Conservation (phyloP, 192 early-diverging fungal genomes). For the Coemansia erecta region DNA sequence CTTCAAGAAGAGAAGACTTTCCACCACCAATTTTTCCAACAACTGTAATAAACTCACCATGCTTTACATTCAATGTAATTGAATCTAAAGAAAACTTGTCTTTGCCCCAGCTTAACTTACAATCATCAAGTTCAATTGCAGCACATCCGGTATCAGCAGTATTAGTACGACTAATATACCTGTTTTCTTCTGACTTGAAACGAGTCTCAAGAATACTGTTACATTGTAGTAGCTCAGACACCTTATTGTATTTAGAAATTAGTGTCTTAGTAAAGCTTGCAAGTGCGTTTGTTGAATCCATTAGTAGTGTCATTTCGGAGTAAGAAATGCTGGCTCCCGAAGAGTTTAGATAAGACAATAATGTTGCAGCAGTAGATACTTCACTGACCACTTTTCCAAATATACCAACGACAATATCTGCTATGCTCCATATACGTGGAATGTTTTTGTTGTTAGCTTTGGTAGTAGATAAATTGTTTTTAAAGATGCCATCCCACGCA, state of each 20-base stretch:
- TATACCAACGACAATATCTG: too few species aligned
- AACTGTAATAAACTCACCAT: constrained; percentile 38
- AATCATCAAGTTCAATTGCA: constrained; percentile 3
- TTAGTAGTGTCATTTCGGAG: neutral
- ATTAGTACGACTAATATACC: neutral
- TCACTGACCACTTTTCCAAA: neutral
- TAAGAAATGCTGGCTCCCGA: neutral
- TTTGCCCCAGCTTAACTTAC: constrained; percentile 26
- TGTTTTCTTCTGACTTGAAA: constrained; percentile 11
- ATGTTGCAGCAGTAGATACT: neutral
- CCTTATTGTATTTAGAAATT: neutral
- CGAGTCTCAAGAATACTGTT: neutral
- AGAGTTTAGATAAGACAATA: neutral
- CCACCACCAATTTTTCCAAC: constrained; percentile 58
- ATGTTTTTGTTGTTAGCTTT: neutral
- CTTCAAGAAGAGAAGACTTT: constrained; percentile 57
- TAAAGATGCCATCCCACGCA: neutral
- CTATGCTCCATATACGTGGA: neutral
- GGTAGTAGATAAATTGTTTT: neutral
- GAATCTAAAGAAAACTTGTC: constrained; percentile 22
- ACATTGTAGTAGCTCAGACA: neutral
- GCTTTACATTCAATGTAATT: constrained; percentile 7
- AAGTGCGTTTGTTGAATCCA: neutral
- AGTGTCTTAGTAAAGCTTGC: neutral
- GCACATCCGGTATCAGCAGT: constrained; percentile 2